These are phyloP conservation scores for Deinandra increscens DNA, from an alignment of 129 eudicot species.

Conservation along the genomic window DNA sequence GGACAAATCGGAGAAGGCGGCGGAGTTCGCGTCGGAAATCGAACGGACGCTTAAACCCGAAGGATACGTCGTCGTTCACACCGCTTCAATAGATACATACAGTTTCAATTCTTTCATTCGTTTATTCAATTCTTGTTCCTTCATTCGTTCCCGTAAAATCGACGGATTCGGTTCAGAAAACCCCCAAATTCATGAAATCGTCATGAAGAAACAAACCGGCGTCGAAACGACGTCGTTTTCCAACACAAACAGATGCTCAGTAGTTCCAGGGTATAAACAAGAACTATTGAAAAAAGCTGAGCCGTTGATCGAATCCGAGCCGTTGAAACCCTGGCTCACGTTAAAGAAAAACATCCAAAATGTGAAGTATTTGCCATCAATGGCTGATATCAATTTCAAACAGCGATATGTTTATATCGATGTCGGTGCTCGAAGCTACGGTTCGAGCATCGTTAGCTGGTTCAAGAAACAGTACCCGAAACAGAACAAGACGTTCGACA, in stretches of 20 bases:
- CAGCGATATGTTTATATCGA: slow-evolving; percentile 69
- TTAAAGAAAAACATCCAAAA: slow-evolving; percentile 67
- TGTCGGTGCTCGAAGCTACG: slow-evolving; percentile 92
- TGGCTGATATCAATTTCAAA: slow-evolving; percentile 82
- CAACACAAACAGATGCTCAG: slow-evolving; percentile 31
- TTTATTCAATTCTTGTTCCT: slow-evolving; percentile 64
- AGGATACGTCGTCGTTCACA: slow-evolving; percentile 75
- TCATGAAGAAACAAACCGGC: slow-evolving; percentile 48
- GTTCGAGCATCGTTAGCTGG: slow-evolving; percentile 95
- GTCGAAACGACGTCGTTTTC: background rate
- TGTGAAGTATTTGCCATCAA: slow-evolving; percentile 65
- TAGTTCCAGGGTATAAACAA: slow-evolving; percentile 61
- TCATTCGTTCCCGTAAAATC: slow-evolving; percentile 50
- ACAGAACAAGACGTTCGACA: slow-evolving; percentile 77
- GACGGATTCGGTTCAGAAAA: slow-evolving; percentile 36
- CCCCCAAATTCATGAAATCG: slow-evolving; percentile 56
- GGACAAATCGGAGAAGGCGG: slow-evolving; percentile 39
- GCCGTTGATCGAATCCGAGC: slow-evolving; percentile 69
- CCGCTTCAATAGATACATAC: slow-evolving; percentile 57
- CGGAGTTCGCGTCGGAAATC: slow-evolving; percentile 54
- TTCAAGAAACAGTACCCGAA: slow-evolving; percentile 89
- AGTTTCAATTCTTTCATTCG: slow-evolving; percentile 76
- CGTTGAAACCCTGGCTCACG: slow-evolving; percentile 86
- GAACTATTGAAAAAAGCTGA: slow-evolving; percentile 62
- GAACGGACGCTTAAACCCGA: slow-evolving; percentile 77